These are phyloP conservation scores for Cutaneotrichosporon sp. DNA, from an alignment of 1,284 basidiomycete species.

Conservation along the genomic window DNA sequence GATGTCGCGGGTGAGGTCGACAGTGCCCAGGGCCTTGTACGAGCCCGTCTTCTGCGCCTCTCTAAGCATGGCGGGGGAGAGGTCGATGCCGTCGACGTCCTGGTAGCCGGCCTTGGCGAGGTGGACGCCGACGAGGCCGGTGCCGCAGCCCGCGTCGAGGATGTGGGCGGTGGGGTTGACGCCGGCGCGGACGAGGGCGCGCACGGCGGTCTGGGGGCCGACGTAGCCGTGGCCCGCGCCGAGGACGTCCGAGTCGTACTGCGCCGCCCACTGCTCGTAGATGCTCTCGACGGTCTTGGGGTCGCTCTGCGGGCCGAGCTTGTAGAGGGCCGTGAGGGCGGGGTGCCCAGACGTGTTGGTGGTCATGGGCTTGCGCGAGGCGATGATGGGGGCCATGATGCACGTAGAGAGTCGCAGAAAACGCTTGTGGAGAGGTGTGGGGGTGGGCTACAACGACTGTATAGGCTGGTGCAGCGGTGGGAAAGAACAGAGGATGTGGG, in stretches of 20 bases:
- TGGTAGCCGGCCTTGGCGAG: neutral
- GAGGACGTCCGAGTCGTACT: slow-evolving; percentile 23
- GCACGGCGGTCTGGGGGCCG: neutral
- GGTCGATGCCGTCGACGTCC: slow-evolving; percentile 17
- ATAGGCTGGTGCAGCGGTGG: neutral
- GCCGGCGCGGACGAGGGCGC: neutral
- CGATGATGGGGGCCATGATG: neutral
- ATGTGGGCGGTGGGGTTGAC: neutral
- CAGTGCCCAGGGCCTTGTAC: slow-evolving; percentile 9
- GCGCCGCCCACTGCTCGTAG: slow-evolving; percentile 43
- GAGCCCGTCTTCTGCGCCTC: slow-evolving; percentile 14
- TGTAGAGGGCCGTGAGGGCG: slow-evolving; percentile 10
- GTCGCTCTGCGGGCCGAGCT: neutral
- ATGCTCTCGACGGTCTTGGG: slow-evolving; percentile 6
- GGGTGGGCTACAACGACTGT: no score
- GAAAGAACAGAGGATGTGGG: neutral
- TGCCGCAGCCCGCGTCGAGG: slow-evolving; percentile 22
- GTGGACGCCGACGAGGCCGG: slow-evolving; percentile 16
- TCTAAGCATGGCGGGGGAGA: slow-evolving; percentile 15
- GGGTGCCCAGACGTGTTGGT: slow-evolving; percentile 14
- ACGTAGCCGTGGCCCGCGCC: slow-evolving; percentile 9
- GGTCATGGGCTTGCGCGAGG: neutral
- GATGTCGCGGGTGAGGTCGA: slow-evolving; percentile 15
- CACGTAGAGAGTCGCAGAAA: neutral
- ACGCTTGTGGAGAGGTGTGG: no score